Evolutionary conservation across 2,329 filamentous ascomycete species (phyloP).

Genomic region (Aureobasidium sp.): DNA sequence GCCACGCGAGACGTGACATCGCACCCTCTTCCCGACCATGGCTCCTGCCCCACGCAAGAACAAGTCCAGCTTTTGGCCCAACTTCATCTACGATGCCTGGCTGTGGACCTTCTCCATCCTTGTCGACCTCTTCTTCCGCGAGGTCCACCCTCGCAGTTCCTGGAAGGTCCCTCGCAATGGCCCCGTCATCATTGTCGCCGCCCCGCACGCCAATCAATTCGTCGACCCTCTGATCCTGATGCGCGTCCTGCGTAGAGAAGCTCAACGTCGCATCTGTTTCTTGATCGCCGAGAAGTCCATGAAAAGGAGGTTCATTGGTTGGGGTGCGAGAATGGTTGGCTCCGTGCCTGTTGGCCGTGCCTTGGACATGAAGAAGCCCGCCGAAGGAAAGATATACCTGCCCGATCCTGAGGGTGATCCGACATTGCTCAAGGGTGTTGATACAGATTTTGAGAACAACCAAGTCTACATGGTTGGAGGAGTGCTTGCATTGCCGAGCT

Average conservation of each 20-base stretch:
- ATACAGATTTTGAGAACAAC: slow-evolving; percentile 68
- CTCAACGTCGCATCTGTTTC: slow-evolving; percentile 81
- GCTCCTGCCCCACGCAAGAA: not conserved
- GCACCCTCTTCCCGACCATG: not conserved
- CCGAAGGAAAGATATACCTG: slow-evolving; percentile 73
- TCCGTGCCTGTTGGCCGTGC: slow-evolving; percentile 90
- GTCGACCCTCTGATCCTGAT: slow-evolving; percentile 92
- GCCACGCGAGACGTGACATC: not conserved
- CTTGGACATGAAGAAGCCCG: slow-evolving; percentile 78
- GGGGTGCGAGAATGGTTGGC: slow-evolving; percentile 75
- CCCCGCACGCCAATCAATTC: slow-evolving; percentile 97
- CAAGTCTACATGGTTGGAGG: slow-evolving; percentile 67
- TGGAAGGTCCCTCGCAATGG: slow-evolving; percentile 90
- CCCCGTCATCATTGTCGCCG: slow-evolving; percentile 90
- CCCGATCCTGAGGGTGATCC: slow-evolving; percentile 83
- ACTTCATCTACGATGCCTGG: slow-evolving; percentile 60
- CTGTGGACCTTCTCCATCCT: slow-evolving; percentile 73
- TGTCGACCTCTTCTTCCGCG: slow-evolving; percentile 94
- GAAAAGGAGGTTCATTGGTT: slow-evolving; percentile 79
- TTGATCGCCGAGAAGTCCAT: slow-evolving; percentile 95
- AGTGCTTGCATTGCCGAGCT: slow-evolving; percentile 76
- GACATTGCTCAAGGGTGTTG: slow-evolving; percentile 69
- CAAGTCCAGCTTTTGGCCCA: slow-evolving; percentile 11
- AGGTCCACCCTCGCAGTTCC: slow-evolving; percentile 88
- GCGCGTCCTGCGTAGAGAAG: slow-evolving; percentile 79